Percentiles rank a stretch among this genome's conserved stretches.
These are phyloP conservation scores for Biscogniauxia sp. DNA, from an alignment of 2,329 filamentous ascomycete genomes.

Conservation along the genomic window DNA sequence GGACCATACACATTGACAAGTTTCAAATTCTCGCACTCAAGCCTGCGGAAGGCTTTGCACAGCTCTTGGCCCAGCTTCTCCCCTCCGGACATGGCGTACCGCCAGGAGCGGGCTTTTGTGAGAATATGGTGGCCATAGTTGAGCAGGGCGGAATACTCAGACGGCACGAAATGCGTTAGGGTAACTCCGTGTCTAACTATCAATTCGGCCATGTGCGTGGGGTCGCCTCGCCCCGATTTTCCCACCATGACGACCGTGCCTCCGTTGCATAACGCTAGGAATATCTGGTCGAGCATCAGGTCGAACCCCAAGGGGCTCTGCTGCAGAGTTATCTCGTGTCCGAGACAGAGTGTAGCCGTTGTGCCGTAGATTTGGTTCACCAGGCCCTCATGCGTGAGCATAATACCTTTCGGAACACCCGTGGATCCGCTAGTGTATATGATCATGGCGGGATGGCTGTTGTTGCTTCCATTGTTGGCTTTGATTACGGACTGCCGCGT, in stretches of 20 bases:
- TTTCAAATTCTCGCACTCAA: constrained; percentile 2
- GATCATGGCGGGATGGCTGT: not conserved
- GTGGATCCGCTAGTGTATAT: constrained; percentile 5
- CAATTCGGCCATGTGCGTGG: not conserved
- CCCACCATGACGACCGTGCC: not conserved
- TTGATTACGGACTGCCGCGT: too few relatives aligned
- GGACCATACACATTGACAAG: constrained; percentile 29
- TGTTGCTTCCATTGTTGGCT: too few relatives aligned
- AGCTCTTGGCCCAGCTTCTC: constrained; percentile 6
- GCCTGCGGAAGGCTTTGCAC: constrained; percentile 6
- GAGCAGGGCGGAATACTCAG: not conserved
- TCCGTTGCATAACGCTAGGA: not conserved
- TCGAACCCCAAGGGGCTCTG: constrained; percentile 1
- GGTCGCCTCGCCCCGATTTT: not conserved
- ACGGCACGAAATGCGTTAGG: not conserved
- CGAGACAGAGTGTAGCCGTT: not conserved
- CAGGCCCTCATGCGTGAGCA: not conserved
- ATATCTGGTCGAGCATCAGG: not conserved
- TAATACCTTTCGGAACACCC: constrained; percentile 6
- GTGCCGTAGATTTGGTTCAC: not conserved
- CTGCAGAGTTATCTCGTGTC: not conserved
- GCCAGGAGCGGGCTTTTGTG: constrained; percentile 7
- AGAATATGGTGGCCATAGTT: not conserved
- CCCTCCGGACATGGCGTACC: constrained; percentile 7
- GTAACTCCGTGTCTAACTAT: not conserved